Conservation (phyloP, 768 basidiomycete genomes). For the Mrakia blollopis region DNA sequence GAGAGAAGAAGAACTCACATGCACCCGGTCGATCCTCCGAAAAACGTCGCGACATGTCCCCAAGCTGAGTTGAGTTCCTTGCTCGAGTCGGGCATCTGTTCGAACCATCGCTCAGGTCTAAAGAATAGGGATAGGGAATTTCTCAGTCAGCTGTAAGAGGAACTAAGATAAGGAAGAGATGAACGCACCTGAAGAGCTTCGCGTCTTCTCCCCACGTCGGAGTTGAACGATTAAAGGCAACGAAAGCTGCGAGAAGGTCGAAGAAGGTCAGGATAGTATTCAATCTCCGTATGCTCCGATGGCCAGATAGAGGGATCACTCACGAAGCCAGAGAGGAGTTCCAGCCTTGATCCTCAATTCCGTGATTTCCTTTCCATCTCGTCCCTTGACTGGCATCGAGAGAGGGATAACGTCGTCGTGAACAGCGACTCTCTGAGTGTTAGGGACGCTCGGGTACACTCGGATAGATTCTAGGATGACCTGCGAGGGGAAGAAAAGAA, state of each 20-base stretch:
- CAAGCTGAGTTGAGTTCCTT: neutral
- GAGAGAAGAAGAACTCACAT: neutral
- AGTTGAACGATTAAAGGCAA: neutral
- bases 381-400: neutral
- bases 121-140: no score
- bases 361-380: neutral
- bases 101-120: neutral
- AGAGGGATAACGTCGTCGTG: neutral
- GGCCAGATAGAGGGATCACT: neutral
- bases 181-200: neutral
- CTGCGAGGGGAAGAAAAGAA: neutral
- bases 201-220: neutral
- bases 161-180: neutral
- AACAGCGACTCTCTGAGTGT: neutral
- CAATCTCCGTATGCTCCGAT: no score
- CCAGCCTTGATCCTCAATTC: neutral
- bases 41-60: neutral
- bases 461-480: neutral
- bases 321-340: neutral
- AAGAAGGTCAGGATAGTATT: no score
- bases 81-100: neutral
- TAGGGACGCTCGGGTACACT: neutral
- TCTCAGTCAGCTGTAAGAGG: no score
- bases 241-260: neutral
- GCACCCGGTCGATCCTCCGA: neutral